Conservation (phyloP, 768 basidiomycete species). For the Boletus huronensis region DNA sequence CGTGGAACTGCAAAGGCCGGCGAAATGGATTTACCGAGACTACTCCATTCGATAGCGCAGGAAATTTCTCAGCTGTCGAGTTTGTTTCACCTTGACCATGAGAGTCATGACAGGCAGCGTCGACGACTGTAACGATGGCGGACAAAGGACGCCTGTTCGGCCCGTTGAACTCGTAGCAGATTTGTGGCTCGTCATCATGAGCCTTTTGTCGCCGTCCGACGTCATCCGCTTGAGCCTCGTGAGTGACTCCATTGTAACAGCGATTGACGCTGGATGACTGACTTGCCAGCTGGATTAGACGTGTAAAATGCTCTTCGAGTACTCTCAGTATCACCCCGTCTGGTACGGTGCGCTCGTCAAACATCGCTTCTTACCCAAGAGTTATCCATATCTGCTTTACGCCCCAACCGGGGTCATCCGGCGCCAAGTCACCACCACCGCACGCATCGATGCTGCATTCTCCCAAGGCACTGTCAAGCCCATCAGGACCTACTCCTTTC, state of each 20-base stretch:
- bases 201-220: slow-evolving; percentile 25
- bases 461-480: slow-evolving; percentile 11
- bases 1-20: slow-evolving; percentile 3
- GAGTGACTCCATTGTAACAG: slow-evolving; percentile 4
- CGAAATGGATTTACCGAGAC: slow-evolving; percentile 7
- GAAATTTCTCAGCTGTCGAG: not conserved
- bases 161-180: slow-evolving; percentile 24
- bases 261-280: not conserved
- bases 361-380: slow-evolving; percentile 24
- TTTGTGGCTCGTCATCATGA: slow-evolving; percentile 30
- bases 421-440: slow-evolving; percentile 22
- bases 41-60: not conserved
- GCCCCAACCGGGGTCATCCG: slow-evolving; percentile 21
- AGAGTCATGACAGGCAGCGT: not conserved
- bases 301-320: slow-evolving; percentile 23
- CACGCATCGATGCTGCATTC: slow-evolving; percentile 23
- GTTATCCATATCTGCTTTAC: slow-evolving; percentile 24
- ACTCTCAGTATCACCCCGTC: slow-evolving; percentile 25
- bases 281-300: slow-evolving; percentile 13
- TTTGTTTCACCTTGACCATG: not conserved
- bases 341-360: slow-evolving; percentile 24
- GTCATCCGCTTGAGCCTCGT: slow-evolving; percentile 25
- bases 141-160: not conserved
- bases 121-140: not conserved
- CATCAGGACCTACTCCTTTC: slow-evolving; percentile 24